Evolutionary conservation across 78 protist genomes (phyloP).

Genomic region (Bodo saltans): DNA sequence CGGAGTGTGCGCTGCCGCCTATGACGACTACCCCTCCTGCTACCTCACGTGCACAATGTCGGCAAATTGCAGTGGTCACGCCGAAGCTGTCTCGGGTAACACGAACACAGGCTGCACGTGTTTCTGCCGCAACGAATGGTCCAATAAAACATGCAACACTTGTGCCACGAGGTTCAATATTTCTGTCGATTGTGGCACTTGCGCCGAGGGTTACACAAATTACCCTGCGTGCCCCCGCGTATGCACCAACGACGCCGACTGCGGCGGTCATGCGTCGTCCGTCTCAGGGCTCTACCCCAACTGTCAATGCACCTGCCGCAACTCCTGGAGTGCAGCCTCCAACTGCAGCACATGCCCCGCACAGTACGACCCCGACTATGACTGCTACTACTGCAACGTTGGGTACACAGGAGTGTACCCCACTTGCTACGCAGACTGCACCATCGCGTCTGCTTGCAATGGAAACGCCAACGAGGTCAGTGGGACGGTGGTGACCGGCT

Average conservation of each 20-base stretch:
- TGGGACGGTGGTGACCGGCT: background rate
- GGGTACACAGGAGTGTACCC: background rate
- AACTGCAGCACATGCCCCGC: conserved; percentile 10
- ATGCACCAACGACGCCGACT: too few relatives aligned
- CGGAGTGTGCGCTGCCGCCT: background rate
- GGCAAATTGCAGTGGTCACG: conserved; percentile 16
- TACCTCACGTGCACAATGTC: background rate
- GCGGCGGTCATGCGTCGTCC: too few relatives aligned
- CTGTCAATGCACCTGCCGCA: conserved; percentile 13
- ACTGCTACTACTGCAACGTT: background rate
- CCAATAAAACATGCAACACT: too few relatives aligned
- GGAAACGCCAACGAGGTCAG: background rate
- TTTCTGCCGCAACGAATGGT: too few relatives aligned
- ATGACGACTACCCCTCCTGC: conserved; percentile 7
- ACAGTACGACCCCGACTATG: background rate
- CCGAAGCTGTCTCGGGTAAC: background rate
- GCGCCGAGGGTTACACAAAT: too few relatives aligned
- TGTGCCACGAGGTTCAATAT: too few relatives aligned
- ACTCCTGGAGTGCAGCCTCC: too few relatives aligned
- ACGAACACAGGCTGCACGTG: too few relatives aligned
- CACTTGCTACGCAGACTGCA: background rate
- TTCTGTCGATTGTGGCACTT: too few relatives aligned
- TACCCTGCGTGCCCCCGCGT: too few relatives aligned
- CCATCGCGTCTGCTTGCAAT: background rate
- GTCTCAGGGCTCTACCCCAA: too few relatives aligned